Evolutionary conservation across 352 stramenopile species (phyloP), one percentile per base, ranked within the genome.

Genomic region (Saprolegnia diclina): DNA sequence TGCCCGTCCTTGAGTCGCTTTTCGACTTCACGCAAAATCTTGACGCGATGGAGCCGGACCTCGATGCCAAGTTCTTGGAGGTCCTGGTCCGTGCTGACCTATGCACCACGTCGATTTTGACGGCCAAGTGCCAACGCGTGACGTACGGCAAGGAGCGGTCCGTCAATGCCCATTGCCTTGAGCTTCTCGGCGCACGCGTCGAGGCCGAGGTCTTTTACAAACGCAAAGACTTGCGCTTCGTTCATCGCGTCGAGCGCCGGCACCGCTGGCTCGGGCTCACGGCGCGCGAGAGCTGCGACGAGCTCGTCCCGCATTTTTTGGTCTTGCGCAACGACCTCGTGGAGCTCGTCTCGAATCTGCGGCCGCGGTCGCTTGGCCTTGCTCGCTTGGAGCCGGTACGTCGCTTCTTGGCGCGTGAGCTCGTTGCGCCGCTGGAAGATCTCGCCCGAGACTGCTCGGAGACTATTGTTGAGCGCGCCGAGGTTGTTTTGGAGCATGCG

Each of bases 351-450:
- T 1, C 26, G 16, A 21, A 69, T 61, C 35, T 42, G 18, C 18
- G 62, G 19, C 11, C 18, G 9, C 4, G 65, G 18, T 66, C 35
- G 56, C 44, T 69, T 37, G 7, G n/a, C 11, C 22, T 46, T 71
- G 19, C 14, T 71, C 11, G 18, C 19, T 18, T 71, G 65, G 22
- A 64, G 19, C 48, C 37, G n/a, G 56, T 65, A 65, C 37, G 55
- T 32, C 9, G 55, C 65, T 54, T 71, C 38, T 22, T 65, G 65
- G 13, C 45, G 40, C 48, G 80, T 82, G 16, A 93, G 73, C 54
- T 91, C 82, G 70, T 93, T 91, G 64, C 77, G 79, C 19, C 85
- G 80, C 66, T 92, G 83, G 57, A 84, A 93, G 19, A 91, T 56
- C 38, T 91, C 83, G 11, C 82, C 85, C 0, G 80, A 82, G 18